phyloP scores from a whole-genome alignment of 129 eudicot genomes.

The Tagetes patula region DNA sequence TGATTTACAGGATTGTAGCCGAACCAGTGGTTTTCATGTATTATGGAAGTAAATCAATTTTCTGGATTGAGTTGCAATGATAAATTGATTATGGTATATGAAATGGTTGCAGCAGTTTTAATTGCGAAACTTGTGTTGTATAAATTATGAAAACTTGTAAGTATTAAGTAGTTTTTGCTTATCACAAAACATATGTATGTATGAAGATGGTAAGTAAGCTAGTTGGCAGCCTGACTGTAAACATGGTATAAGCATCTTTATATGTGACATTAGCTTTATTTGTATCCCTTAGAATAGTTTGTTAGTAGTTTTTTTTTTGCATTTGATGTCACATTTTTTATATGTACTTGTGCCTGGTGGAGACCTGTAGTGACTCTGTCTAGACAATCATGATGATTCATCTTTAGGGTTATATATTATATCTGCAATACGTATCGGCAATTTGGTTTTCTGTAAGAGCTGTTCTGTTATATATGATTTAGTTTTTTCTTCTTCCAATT shows the following conservation, averaged over 20 bases:
- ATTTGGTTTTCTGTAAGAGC: neutral
- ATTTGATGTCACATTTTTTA: conserved; percentile 3
- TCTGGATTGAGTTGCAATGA: neutral
- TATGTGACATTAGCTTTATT: conserved; percentile 7
- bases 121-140: neutral
- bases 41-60: neutral
- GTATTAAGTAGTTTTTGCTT: neutral
- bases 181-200: neutral
- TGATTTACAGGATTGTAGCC: neutral
- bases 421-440: neutral
- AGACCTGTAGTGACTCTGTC: neutral
- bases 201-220: conserved; percentile 1
- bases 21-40: neutral
- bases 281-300: neutral
- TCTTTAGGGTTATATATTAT: conserved; percentile 4
- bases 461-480: neutral
- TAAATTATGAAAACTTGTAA: neutral
- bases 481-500: neutral
- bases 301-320: conserved; percentile 2
- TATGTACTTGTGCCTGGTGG: neutral
- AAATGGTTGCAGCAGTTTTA: neutral
- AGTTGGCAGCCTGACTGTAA: neutral
- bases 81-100: neutral
- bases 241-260: neutral
- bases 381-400: conserved; percentile 13